These are phyloP conservation scores for Coprinopsis cinerea DNA, from an alignment of 768 basidiomycete species.

Conservation along the genomic window DNA sequence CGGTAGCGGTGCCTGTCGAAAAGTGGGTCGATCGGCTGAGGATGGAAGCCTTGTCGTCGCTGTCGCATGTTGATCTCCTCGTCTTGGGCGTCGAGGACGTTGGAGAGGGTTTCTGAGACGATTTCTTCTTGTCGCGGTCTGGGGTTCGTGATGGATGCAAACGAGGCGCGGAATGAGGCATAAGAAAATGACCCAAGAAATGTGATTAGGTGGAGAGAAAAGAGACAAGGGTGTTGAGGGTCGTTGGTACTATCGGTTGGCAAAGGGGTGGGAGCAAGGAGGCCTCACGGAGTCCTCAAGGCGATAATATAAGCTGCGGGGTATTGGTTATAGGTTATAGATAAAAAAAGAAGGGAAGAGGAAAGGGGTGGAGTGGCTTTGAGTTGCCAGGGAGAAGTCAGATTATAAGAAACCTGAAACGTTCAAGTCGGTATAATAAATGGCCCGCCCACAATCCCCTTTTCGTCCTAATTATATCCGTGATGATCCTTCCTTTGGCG, in stretches of 20 bases:
- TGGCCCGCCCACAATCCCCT: constrained; percentile 2
- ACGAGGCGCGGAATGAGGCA: constrained; percentile 2
- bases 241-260: background rate
- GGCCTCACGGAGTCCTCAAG: constrained; percentile 13
- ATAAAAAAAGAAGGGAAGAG: constrained; percentile 1
- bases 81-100: background rate
- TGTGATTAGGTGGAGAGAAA: background rate
- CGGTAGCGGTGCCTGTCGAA: background rate
- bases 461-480: constrained; percentile 6
- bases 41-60: constrained; percentile 5
- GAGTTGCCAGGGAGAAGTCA: constrained; percentile 8
- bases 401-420: constrained; percentile 6
- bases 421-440: background rate
- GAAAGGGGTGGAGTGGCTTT: background rate
- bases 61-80: background rate
- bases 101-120: background rate
- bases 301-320: constrained; percentile 2
- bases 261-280: background rate
- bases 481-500: constrained; percentile 10
- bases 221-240: background rate
- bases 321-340: background rate
- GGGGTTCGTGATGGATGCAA: background rate
- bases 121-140: constrained; percentile 6
- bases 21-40: constrained; percentile 2
- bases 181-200: background rate